Evolutionary conservation across 208 protist genomes (phyloP), one percentile per base, ranked within the genome.

Genomic region (Trypanosomatidae sp.): DNA sequence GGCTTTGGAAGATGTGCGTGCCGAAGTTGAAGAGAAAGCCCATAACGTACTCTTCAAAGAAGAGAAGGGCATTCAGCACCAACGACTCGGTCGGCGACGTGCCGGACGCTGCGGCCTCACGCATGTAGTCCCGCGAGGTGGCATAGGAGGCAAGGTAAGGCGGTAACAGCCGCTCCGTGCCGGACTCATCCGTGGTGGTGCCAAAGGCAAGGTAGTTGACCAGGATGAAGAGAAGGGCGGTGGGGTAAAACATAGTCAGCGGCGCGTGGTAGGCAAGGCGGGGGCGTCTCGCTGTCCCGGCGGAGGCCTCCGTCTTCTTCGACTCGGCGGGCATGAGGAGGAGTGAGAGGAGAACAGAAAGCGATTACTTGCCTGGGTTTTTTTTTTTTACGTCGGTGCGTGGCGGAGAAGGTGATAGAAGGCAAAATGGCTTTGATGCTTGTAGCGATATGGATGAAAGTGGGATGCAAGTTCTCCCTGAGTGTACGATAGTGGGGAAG

Each of bases 141-240:
- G 73, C 70, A 28, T 6, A 30, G 0, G 39, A 15, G 39, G 46
- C 55, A 25, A 90, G 62, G 66, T 83, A 71, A 0, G 59, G 69
- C 6, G 85, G 80, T 55, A 83, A 9, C 65, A 91, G 52, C 28
- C 82, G 65, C 36, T 52, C 41, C 49, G 62, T 80, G 9, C 84
- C 82, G 0, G 74, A 56, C 10, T 62, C 75, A 62, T 84, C 79
- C 50, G 81, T 62, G 1, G 70, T 80, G 0, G 69, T 75, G 36
- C 66, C 47, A 13, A 82, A 79, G 7, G 82, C 87, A 12, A 94
- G 68, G 62, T 90, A 91, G 70, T 86, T 94, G 39, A 94, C 47
- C n/a, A 91, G 69, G 19, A 88, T 1, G 66, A 94, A 88, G 17
- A 69, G 2, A 15, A 82, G 19, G 2, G 80, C 71, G 22, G 68